phyloP scores from a whole-genome alignment of 2,329 filamentous ascomycete species.

The Xylaria multiplex region DNA sequence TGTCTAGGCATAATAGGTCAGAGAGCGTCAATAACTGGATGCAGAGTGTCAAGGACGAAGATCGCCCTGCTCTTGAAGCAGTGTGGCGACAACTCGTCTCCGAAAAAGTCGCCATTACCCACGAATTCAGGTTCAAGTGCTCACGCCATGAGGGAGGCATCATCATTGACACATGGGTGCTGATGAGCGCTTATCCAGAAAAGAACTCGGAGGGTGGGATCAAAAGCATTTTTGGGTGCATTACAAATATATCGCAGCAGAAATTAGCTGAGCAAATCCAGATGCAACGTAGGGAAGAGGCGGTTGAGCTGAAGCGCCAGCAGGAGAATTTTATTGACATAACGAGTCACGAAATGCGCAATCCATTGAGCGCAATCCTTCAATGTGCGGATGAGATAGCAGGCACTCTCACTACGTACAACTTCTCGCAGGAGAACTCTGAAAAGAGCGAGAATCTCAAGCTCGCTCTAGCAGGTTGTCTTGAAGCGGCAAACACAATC shows the following conservation, averaged over 20 bases:
- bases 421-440: constrained; percentile 49
- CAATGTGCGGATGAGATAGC: constrained; percentile 81
- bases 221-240: constrained; percentile 80
- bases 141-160: constrained; percentile 69
- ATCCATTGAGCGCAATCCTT: constrained; percentile 77
- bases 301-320: constrained; percentile 80
- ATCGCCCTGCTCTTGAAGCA: constrained; percentile 65
- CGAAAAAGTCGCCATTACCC: constrained; percentile 71
- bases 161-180: constrained; percentile 76
- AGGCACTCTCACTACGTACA: constrained; percentile 59
- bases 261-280: constrained; percentile 87
- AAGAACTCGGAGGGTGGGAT: constrained; percentile 70
- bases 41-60: constrained; percentile 74
- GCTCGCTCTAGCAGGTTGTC: constrained; percentile 60
- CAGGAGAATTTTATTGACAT: constrained; percentile 79
- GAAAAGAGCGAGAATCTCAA: constrained; percentile 58
- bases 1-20: constrained; percentile 72
- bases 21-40: constrained; percentile 74
- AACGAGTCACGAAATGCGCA: constrained; percentile 80
- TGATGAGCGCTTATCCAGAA: constrained; percentile 81
- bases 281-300: constrained; percentile 80
- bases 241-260: constrained; percentile 86
- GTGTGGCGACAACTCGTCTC: constrained; percentile 72
- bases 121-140: constrained; percentile 80
- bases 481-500: constrained; percentile 85